Base-by-base conservation (phyloP, 331 rosid genomes). In the Malus hybrid region DNA sequence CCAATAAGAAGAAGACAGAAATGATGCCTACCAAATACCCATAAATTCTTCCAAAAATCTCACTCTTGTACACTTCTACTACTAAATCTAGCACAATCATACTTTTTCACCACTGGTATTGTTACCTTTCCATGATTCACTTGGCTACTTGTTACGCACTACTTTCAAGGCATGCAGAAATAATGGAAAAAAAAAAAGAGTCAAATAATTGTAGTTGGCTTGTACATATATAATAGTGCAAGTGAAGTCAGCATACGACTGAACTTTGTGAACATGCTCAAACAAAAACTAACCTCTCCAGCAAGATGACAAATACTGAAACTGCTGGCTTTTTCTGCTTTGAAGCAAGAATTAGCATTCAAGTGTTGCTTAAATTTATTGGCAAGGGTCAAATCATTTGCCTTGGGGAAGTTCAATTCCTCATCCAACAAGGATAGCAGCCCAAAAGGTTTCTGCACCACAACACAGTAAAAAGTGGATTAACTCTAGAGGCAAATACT, bases 351-450 rank as follows among this genome's bases (percentile, higher is more conserved):
- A 82, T 88, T 88, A 67, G 82, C 52, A 24, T 76, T 88, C 46
- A 88, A 83, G 74, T 92, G 97, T 78, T 96, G 98, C 83, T 87
- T 90, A 50, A 89, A 88, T 82, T 88, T 92, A 82, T 88, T 87
- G 33, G 94, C 93, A 34, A 96, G 81, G 58, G 97, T 88, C 88
- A 88, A 79, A 88, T 90, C 98, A 79, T 87, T 86, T 78, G 98
- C 98, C 86, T 85, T 88, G n/a, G 90, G 89, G 36, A 88, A 85
- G 78, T 83, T 88, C 20, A 96, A 90, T 82, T 92, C 99, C 83
- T 90, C 99, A 22, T 96, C 98, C 89, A 96, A 78, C 84, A 96
- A 70, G 48, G 98, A 89, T 75, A 96, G 70, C 56, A 96, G 75
- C 62, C 99, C 98, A 33, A 88, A 66, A 68, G 98, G 91, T 75